Percentiles rank a stretch among this genome's conserved stretches.
Evolutionary conservation across 768 basidiomycete species (phyloP).

Genomic region (Boletus vermiculosoides): DNA sequence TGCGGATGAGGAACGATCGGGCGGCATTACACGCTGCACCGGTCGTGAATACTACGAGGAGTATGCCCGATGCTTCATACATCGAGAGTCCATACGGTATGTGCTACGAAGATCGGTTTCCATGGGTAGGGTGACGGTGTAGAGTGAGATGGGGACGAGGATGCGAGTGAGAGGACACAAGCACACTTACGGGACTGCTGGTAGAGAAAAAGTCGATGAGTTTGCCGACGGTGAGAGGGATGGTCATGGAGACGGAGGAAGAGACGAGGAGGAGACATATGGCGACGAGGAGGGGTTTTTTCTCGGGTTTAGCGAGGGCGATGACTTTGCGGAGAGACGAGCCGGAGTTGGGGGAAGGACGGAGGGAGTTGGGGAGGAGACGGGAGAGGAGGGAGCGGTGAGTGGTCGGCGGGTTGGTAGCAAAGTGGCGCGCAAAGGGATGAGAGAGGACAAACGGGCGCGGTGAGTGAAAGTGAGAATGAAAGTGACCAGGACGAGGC

Average conservation of each 20-base stretch:
- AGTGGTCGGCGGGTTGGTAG: constrained; percentile 5
- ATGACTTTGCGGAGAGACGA: constrained; percentile 76
- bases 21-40: constrained; percentile 87
- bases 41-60: constrained; percentile 77
- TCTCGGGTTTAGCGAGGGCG: constrained; percentile 79
- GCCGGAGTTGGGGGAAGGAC: constrained; percentile 39
- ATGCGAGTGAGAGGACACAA: no score
- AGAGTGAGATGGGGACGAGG: not conserved
- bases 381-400: constrained; percentile 24
- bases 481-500: not conserved
- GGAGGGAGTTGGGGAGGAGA: constrained; percentile 33
- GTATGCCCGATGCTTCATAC: constrained; percentile 71
- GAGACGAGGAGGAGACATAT: constrained; percentile 83
- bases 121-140: not conserved
- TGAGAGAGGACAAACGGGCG: not conserved
- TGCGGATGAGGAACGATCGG: constrained; percentile 79
- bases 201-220: constrained; percentile 92
- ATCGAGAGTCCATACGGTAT: constrained; percentile 79
- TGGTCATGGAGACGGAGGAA: constrained; percentile 85
- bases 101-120: constrained; percentile 40
- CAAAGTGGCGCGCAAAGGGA: constrained; percentile 8
- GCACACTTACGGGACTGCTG: constrained; percentile 52
- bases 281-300: constrained; percentile 70
- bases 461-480: not conserved
- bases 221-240: constrained; percentile 91